A percentile compares a stretch with the other conserved stretches of the same genome.
phyloP scores from a whole-genome alignment of 1,284 basidiomycete species.

The Cryptococcus sp. region DNA sequence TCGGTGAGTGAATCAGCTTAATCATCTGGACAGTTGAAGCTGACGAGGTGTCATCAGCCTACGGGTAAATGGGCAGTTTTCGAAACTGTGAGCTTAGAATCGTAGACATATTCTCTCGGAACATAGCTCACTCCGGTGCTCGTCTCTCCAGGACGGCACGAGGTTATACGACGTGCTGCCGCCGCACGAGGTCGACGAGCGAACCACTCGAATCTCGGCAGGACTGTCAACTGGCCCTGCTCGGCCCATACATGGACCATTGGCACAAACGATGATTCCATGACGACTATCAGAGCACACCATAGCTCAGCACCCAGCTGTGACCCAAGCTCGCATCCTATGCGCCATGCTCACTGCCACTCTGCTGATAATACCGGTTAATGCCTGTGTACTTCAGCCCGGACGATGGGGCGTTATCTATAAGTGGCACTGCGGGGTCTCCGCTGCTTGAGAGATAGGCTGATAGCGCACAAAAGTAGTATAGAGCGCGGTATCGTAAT shows the following conservation, averaged over 20 bases:
- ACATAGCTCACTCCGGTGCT: neutral
- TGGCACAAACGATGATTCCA: slow-evolving; percentile 38
- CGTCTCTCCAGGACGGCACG: slow-evolving; percentile 35
- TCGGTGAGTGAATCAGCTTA: slow-evolving; percentile 31
- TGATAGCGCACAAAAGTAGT: too few relatives aligned
- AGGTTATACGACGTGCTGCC: slow-evolving; percentile 38
- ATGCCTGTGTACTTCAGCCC: too few relatives aligned
- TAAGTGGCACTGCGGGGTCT: too few relatives aligned
- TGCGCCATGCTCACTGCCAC: neutral
- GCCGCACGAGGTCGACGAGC: slow-evolving; percentile 35
- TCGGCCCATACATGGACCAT: slow-evolving; percentile 33
- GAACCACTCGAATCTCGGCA: slow-evolving; percentile 31
- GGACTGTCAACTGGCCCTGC: slow-evolving; percentile 30
- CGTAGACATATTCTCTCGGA: slow-evolving; percentile 6
- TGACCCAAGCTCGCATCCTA: neutral
- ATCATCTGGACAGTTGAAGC: neutral
- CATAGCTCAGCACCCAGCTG: neutral
- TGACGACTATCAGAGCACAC: slow-evolving; percentile 5
- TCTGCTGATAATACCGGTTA: neutral
- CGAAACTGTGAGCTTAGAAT: slow-evolving; percentile 42
- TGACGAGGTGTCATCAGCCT: slow-evolving; percentile 21
- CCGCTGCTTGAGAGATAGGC: too few relatives aligned
- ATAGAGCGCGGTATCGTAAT: too few relatives aligned
- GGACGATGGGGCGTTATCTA: too few relatives aligned
- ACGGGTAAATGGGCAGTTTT: slow-evolving; percentile 47